Base-by-base conservation (phyloP, 2,329 filamentous ascomycete genomes). In the Trichoderma sp. region DNA sequence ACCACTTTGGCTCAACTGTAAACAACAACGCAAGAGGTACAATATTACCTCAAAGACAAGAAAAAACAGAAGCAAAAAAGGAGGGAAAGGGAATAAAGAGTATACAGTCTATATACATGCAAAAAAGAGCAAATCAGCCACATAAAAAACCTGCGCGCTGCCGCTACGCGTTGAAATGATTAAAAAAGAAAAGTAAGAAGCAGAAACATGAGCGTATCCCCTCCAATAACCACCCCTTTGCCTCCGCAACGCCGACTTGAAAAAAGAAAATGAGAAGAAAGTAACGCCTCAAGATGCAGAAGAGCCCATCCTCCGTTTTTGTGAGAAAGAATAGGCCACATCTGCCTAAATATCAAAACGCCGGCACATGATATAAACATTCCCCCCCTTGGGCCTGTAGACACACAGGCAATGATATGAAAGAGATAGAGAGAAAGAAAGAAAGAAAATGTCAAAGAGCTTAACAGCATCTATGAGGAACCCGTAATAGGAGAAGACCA, bases 401-500 rank as follows among this genome's bases (percentile, higher is more conserved):
- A 17, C 47, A 34, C 47, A 9, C 30, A 36, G 39, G 43, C 9
- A 12, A 50, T 50, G n/a, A 50, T 20, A 20, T 1, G 4, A 58
- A 13, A 58, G 55, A 39, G 39, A 43, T 28, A 58, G 4, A 17
- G 17, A 30, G 13, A 11, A 61, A 20, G 9, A 8, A 20, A 6
- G 12, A 47, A 34, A 26, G 9, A 34, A 34, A 26, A 36, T 1
- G n/a, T 5, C 8, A 32, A 61, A 17, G 12, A 36, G 6, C 23
- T n/a, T 1, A 32, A 17, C 34, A 43, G 36, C 53, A 7, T 58
- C 34, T 23, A 68, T 26, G 6, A 11, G 8, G 30, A 13, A 8
- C 9, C 39, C 15, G 53, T 13, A 2, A 13, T 8, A 9, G 23
- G 1, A 20, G 81, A 83, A 62, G 84, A 79, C 80, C 83, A 87